Evolutionary conservation across 208 protist genomes (phyloP).

Genomic region (Wallacemonas sp.): DNA sequence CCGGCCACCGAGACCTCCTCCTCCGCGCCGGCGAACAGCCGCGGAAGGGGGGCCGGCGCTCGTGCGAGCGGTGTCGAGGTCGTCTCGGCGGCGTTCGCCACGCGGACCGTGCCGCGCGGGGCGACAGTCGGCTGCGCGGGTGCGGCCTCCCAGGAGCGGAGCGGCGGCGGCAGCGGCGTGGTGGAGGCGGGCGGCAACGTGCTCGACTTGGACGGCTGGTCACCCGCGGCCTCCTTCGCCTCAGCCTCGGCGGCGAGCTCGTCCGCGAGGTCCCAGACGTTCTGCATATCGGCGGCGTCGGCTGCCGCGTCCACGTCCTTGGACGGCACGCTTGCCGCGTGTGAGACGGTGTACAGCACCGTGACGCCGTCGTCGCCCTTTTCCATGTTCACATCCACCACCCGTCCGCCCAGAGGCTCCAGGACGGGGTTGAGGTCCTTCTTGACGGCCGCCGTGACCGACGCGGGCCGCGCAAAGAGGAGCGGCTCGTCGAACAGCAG

Average conservation of each 20-base stretch:
- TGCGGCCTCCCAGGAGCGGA: background rate
- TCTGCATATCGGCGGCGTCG: slow-evolving; percentile 3
- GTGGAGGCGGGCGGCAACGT: background rate
- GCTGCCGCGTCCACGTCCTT: background rate
- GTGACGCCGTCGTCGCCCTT: slow-evolving; percentile 1
- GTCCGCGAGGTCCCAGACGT: slow-evolving; percentile 15
- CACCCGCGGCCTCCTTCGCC: background rate
- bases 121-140: background rate
- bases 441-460: slow-evolving; percentile 4
- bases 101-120: too few relatives aligned
- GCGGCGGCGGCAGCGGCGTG: background rate
- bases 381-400: background rate
- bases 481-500: slow-evolving; percentile 11
- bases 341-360: slow-evolving; percentile 11
- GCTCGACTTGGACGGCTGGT: background rate
- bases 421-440: slow-evolving; percentile 9
- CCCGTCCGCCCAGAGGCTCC: background rate
- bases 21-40: slow-evolving; percentile 3
- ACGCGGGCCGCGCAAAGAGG: background rate
- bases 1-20: background rate
- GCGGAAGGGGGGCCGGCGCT: background rate
- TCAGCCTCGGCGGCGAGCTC: background rate
- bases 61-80: background rate
- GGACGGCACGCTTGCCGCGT: background rate
- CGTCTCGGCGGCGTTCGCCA: background rate